Percentiles rank a stretch among this genome's conserved stretches.
These are phyloP conservation scores for Eucalyptus camaldulensis DNA, from an alignment of 345 rosid genomes.

Conservation along the genomic window DNA sequence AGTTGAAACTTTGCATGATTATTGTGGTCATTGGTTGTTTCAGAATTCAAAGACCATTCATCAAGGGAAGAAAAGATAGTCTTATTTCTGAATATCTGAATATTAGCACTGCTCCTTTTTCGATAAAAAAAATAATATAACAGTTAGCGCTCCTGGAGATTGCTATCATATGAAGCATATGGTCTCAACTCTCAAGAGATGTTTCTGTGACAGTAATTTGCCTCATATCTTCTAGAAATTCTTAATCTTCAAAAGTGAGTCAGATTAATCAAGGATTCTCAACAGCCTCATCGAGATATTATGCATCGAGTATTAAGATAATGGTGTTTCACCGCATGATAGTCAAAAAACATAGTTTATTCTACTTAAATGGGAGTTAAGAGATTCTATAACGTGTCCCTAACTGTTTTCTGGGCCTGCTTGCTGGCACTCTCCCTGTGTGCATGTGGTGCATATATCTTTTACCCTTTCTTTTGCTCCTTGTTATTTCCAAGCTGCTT, in stretches of 20 bases:
- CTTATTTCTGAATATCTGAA: not conserved
- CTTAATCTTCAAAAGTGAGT: not conserved
- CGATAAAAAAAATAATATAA: not conserved
- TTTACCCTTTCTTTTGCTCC: not conserved
- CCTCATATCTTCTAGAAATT: not conserved
- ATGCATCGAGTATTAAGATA: not conserved
- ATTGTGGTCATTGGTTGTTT: not conserved
- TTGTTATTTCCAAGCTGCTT: not conserved
- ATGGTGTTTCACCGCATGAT: not conserved
- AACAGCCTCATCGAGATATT: not conserved
- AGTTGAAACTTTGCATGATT: not conserved
- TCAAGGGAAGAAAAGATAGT: not conserved
- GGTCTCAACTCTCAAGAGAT: not conserved
- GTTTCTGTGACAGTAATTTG: not conserved
- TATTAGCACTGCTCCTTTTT: not conserved
- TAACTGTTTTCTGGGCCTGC: not conserved
- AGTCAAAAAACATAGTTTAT: not conserved
- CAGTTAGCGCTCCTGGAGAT: not conserved
- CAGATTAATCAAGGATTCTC: not conserved
- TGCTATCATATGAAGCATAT: not conserved
- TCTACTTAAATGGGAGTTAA: not conserved
- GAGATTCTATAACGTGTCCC: not conserved
- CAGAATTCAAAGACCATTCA: not conserved
- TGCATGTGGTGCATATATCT: not conserved
- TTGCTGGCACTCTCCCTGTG: not conserved